These are phyloP conservation scores for Plasmodium cynomolgi DNA, from an alignment of 169 alveolate species.

Conservation along the genomic window DNA sequence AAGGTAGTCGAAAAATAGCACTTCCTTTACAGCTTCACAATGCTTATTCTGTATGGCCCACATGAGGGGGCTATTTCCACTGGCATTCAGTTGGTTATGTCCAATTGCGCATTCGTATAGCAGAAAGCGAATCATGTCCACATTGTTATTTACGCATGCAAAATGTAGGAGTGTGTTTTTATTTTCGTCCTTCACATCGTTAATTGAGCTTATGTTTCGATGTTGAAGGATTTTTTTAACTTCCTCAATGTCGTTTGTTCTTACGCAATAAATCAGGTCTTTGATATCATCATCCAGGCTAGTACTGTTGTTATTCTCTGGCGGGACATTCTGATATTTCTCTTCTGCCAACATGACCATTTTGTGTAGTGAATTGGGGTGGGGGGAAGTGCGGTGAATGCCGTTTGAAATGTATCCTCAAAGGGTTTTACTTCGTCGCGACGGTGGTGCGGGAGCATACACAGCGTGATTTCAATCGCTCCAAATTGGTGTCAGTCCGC, in stretches of 20 bases:
- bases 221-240: slow-evolving; percentile 35
- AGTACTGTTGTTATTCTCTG: not conserved
- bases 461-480: not conserved
- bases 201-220: slow-evolving; percentile 43
- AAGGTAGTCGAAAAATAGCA: slow-evolving; percentile 77
- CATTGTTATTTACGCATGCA: slow-evolving; percentile 81
- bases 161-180: slow-evolving; percentile 81
- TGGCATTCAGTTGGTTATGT: slow-evolving; percentile 74
- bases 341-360: not conserved
- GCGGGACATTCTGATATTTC: not conserved
- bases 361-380: not conserved
- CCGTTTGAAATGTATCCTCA: not conserved
- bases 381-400: not conserved
- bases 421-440: not conserved
- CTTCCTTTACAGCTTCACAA: slow-evolving; percentile 75
- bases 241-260: slow-evolving; percentile 58
- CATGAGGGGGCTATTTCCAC: slow-evolving; percentile 83
- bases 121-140: slow-evolving; percentile 77
- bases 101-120: slow-evolving; percentile 78
- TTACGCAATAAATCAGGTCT: slow-evolving; percentile 52
- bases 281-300: slow-evolving; percentile 13
- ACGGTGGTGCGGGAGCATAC: not conserved
- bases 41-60: slow-evolving; percentile 86
- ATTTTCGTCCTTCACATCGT: slow-evolving; percentile 70
- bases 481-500: not conserved